Base-by-base conservation (phyloP, 2,329 filamentous ascomycete species). In the Bertia moriformis region DNA sequence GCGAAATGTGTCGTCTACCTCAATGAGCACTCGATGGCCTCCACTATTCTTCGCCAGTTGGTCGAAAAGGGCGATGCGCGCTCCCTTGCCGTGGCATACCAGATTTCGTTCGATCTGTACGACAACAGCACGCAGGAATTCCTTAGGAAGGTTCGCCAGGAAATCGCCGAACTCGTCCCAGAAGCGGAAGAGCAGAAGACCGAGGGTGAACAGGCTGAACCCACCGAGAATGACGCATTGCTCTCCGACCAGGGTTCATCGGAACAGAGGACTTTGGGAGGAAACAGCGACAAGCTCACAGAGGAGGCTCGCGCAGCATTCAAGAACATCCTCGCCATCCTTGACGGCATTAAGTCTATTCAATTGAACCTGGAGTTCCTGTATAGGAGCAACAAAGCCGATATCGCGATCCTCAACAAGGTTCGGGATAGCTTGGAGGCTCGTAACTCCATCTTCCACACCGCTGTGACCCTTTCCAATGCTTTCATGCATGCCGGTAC, bases 401-500 rank as follows among this genome's bases (percentile, higher is more conserved):
- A 98, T 53, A 72, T 87, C 46, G 83, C 78, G 50, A 91, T 98
- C 44, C 67, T 98, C 42, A 95, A 95, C 70, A 95, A 94, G 64
- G 80, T 98, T 35, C 83, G 89, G 38, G 91, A 98, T 57, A 95
- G 88, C 49, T 66, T 98, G 14, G 91, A 98, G 55, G 87, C 88
- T 24, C 77, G 93, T 39, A 96, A 94, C 62, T 96, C 89, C 20
- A 98, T 98, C 49, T 96, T 96, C 71, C 91, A 98, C 60, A 93
- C 87, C 1, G 87, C 88, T 3, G 86, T 98, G 41, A 96, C 91
- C 1, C 91, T 98, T 52, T 91, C 89, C 53, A 96, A 96, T 52
- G 91, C 88, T 10, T 96, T 98, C 58, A 98, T 98, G 91, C 93
- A 98, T 56, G 88, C 93, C 40, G 93, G 91, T 42, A 98, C 91